phyloP scores from a whole-genome alignment of 225 moss, liverwort and hornwort genomes.

The Pseudoscleropodium purum region DNA sequence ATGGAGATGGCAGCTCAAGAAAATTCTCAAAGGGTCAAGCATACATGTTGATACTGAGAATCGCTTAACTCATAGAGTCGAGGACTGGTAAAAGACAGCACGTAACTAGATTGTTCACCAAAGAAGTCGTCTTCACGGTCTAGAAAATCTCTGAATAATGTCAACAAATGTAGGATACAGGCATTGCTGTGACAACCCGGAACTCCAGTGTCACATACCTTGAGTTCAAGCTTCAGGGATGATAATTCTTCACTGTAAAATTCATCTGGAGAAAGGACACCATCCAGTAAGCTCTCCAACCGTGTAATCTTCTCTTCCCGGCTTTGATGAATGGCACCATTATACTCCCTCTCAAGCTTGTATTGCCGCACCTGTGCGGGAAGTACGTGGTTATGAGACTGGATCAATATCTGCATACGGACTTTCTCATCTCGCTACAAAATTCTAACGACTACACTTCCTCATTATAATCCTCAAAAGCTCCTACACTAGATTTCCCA shows the following conservation, averaged over 20 bases:
- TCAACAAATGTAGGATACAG: neutral
- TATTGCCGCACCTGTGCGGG: neutral
- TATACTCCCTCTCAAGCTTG: neutral
- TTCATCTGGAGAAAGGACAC: neutral
- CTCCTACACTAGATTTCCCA: neutral
- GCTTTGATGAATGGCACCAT: neutral
- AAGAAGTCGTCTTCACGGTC: no score
- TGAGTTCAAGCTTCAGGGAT: neutral
- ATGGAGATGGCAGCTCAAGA: neutral
- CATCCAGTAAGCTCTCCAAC: neutral
- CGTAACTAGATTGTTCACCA: neutral
- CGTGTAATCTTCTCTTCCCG: neutral
- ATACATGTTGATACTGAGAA: neutral
- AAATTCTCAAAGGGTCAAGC: neutral
- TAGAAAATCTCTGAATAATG: neutral
- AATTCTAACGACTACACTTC: fast-evolving
- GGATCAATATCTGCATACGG: neutral
- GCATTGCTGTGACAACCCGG: no score
- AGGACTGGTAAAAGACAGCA: neutral
- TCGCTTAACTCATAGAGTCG: neutral
- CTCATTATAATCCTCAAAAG: neutral
- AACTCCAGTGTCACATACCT: neutral
- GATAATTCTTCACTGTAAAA: neutral
- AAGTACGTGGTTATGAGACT: no score
- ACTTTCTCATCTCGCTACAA: neutral